A percentile compares a stretch with the other conserved stretches of the same genome.
These are phyloP conservation scores for Brassica incana DNA, from an alignment of 345 rosid species.

Conservation along the genomic window DNA sequence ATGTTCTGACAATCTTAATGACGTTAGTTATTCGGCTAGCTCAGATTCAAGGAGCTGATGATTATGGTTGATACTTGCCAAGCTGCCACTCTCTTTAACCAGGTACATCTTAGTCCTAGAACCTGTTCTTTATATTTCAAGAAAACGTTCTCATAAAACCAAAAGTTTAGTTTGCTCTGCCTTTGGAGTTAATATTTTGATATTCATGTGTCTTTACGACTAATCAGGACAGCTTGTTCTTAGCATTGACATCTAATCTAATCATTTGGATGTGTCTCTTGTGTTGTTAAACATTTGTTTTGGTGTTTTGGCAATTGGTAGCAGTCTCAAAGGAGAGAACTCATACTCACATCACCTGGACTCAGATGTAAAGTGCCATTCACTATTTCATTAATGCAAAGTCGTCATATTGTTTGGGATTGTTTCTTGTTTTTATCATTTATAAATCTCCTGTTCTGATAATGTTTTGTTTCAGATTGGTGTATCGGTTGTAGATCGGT, in stretches of 20 bases:
- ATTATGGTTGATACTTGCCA: conserved; percentile 99
- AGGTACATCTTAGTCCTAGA: too few species aligned
- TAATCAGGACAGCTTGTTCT: too few species aligned
- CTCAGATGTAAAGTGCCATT: conserved; percentile 64
- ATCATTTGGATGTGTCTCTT: too few species aligned
- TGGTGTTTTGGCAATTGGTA: conserved; percentile 81
- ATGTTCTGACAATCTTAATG: conserved; percentile 27
- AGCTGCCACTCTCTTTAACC: conserved; percentile 95
- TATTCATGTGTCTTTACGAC: too few species aligned
- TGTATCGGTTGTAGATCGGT: conserved; percentile 93
- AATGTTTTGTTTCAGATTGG: too few species aligned
- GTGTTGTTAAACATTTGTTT: too few species aligned
- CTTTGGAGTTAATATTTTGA: too few species aligned
- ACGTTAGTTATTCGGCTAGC: conserved; percentile 13
- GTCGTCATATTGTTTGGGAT: too few species aligned
- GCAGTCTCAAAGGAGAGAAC: conserved; percentile 96
- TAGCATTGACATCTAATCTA: too few species aligned
- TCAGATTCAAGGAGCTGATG: conserved; percentile 93
- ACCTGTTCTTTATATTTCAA: too few species aligned
- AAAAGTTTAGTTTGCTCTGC: too few species aligned
- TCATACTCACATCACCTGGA: conserved; percentile 98
- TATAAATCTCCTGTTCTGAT: background rate
- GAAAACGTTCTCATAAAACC: too few species aligned
- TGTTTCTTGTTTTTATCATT: background rate
- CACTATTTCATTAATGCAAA: conserved; percentile 1